A percentile compares a stretch with the other conserved stretches of the same genome.
Evolutionary conservation across 371 early-diverging fungal genomes (phyloP).

Genomic region (Smittium culicis): DNA sequence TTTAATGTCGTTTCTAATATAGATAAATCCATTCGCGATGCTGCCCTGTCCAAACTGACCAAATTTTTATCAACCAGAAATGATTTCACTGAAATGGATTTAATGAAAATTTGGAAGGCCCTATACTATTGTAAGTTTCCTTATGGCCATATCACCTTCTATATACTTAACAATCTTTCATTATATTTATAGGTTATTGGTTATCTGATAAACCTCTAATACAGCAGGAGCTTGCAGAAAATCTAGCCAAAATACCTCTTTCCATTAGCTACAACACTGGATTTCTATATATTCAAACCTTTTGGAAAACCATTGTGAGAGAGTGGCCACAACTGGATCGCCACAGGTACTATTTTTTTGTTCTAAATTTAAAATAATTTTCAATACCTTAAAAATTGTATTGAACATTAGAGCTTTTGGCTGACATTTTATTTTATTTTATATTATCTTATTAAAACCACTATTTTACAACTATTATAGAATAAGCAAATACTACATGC

Average conservation of each 20-base stretch:
- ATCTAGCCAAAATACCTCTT: conserved; percentile 50
- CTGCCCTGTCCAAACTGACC: conserved; percentile 54
- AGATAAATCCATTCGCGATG: conserved; percentile 76
- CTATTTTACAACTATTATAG: conserved; percentile 23
- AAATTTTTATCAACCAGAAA: conserved; percentile 42
- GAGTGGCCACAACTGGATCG: conserved; percentile 85
- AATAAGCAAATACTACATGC: conserved; percentile 72
- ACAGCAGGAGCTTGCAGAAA: conserved; percentile 72
- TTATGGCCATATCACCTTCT: background rate
- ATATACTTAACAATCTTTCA: background rate
- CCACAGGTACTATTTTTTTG: conserved; percentile 39
- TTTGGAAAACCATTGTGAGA: conserved; percentile 64
- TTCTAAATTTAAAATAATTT: background rate
- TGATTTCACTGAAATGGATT: conserved; percentile 46
- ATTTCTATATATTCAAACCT: conserved; percentile 53
- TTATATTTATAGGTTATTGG: conserved; percentile 58
- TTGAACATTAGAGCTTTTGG: background rate
- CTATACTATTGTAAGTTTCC: conserved; percentile 68
- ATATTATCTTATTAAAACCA: background rate
- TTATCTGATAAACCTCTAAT: conserved; percentile 86
- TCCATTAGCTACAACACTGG: conserved; percentile 40
- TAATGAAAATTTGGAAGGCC: conserved; percentile 84
- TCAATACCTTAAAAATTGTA: background rate
- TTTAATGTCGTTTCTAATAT: no score
- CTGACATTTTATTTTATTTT: background rate